Percentiles rank a stretch among this genome's conserved stretches.
Evolutionary conservation across 305 asterid species (phyloP).

Genomic region (Fraxinus sp.): DNA sequence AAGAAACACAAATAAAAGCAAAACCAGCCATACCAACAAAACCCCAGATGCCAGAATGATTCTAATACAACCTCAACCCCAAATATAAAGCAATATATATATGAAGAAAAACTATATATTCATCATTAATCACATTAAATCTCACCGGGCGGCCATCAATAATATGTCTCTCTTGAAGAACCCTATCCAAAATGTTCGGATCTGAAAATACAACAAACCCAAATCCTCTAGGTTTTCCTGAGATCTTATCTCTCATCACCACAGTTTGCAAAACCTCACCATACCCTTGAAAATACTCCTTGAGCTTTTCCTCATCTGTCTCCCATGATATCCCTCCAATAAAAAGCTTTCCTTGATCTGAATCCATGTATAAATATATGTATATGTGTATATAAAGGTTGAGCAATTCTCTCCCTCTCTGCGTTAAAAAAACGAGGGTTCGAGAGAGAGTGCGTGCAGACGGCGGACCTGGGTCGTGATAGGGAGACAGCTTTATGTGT

Average conservation of each 20-base stretch:
- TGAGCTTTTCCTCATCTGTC: constrained; percentile 73
- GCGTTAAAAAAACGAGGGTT: background rate
- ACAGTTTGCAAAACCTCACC: constrained; percentile 80
- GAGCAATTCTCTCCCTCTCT: background rate
- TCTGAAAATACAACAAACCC: constrained; percentile 89
- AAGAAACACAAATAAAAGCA: background rate
- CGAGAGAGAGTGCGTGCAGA: background rate
- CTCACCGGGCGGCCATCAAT: constrained; percentile 88
- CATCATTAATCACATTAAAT: background rate
- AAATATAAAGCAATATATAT: background rate
- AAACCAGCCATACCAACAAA: background rate
- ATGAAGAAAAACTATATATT: background rate
- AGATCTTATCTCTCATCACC: constrained; percentile 74
- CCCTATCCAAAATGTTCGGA: constrained; percentile 68
- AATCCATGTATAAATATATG: constrained; percentile 49
- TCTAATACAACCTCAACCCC: background rate
- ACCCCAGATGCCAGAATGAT: background rate
- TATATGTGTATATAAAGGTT: background rate
- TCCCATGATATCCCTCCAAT: constrained; percentile 97
- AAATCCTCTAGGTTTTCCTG: constrained; percentile 86
- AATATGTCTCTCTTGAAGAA: constrained; percentile 75
- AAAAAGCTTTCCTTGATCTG: constrained; percentile 88
- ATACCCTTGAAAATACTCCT: constrained; percentile 67
- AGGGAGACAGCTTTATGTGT: background rate
- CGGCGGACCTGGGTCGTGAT: background rate